These are phyloP conservation scores for Orbilia javanica DNA, from an alignment of 2,329 filamentous ascomycete species.

Conservation along the genomic window DNA sequence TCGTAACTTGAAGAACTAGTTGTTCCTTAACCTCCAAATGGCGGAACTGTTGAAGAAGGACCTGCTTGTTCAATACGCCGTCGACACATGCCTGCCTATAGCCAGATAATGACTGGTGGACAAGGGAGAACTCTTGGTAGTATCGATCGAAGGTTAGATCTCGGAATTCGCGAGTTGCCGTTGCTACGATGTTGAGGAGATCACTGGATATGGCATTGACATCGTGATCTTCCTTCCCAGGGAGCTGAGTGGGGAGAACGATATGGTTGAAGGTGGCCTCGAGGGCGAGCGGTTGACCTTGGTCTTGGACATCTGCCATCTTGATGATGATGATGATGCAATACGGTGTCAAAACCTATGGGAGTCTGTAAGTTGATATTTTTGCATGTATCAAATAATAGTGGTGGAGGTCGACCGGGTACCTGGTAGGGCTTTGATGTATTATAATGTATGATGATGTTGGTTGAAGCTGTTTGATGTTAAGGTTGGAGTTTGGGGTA, in stretches of 20 bases:
- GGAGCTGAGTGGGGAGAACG: slow-evolving; percentile 66
- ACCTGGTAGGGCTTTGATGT: no score
- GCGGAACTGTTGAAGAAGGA: slow-evolving; percentile 63
- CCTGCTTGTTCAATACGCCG: slow-evolving; percentile 58
- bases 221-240: slow-evolving; percentile 64
- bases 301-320: slow-evolving; percentile 14
- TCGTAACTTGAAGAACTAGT: slow-evolving; percentile 67
- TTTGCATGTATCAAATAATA: neutral
- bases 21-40: slow-evolving; percentile 62
- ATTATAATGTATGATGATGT: no score
- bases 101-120: slow-evolving; percentile 57
- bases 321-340: neutral
- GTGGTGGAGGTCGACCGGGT: neutral
- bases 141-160: slow-evolving; percentile 54
- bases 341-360: neutral
- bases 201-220: slow-evolving; percentile 62
- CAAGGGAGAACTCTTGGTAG: slow-evolving; percentile 52
- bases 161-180: slow-evolving; percentile 59
- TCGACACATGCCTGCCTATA: slow-evolving; percentile 57
- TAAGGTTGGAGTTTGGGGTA: no score
- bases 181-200: slow-evolving; percentile 62
- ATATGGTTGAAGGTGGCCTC: slow-evolving; percentile 65
- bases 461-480: no score
- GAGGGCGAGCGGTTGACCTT: neutral
- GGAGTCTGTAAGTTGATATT: neutral